Percentiles rank a stretch among this genome's conserved stretches.
phyloP scores from a whole-genome alignment of 2,329 filamentous ascomycete species.

The Parastagonospora nodorum region DNA sequence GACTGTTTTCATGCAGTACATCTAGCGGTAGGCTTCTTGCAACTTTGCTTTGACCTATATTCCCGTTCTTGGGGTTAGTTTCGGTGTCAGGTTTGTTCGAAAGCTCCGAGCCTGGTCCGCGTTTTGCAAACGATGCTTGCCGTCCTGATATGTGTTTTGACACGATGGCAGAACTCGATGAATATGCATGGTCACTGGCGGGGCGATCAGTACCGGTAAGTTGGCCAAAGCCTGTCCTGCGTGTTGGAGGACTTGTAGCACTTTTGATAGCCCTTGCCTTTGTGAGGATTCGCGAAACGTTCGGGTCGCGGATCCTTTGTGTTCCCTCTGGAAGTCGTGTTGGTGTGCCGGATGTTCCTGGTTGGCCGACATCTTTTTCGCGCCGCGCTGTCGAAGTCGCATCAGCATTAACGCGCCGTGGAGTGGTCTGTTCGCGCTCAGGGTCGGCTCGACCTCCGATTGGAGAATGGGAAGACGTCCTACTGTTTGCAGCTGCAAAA shows the following conservation, averaged over 20 bases:
- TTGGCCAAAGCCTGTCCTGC: not conserved
- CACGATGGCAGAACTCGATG: not conserved
- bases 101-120: not conserved
- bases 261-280: slow-evolving; percentile 3
- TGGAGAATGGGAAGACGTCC: not conserved
- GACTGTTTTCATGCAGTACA: no score
- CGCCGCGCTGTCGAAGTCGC: not conserved
- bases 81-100: no score
- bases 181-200: not conserved
- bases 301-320: not conserved
- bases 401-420: slow-evolving; percentile 3
- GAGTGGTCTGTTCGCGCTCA: slow-evolving; percentile 13
- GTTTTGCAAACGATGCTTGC: not conserved
- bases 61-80: no score
- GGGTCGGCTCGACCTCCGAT: slow-evolving; percentile 11
- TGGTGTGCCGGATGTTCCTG: not conserved
- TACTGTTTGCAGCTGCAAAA: not conserved
- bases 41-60: no score
- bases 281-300: not conserved
- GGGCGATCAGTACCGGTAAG: not conserved
- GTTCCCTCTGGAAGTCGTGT: not conserved
- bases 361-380: not conserved
- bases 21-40: no score
- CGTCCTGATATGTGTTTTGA: not conserved
- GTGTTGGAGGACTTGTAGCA: not conserved